These are phyloP conservation scores for Aspergillus homomorphus DNA, from an alignment of 495 filamentous ascomycete genomes.

Conservation along the genomic window DNA sequence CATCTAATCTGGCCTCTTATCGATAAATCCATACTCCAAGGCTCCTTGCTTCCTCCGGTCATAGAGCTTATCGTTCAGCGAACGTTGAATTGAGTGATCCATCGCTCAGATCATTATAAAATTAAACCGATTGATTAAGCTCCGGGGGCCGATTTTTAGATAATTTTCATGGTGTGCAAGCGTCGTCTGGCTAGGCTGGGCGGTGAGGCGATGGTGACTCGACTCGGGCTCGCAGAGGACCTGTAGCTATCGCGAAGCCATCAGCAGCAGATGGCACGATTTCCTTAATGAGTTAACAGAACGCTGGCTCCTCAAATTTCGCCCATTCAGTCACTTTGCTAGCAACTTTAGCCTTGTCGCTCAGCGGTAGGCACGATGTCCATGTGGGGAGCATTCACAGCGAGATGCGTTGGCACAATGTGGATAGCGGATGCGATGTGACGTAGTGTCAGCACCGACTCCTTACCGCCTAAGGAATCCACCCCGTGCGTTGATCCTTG, in stretches of 20 bases:
- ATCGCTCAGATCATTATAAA: conserved; percentile 49
- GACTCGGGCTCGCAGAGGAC: conserved; percentile 11
- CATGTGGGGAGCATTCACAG: conserved; percentile 23
- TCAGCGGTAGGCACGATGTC: conserved; percentile 5
- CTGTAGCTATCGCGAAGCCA: conserved; percentile 17
- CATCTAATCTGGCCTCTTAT: background rate
- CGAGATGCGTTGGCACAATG: conserved; percentile 39
- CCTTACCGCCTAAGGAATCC: conserved; percentile 1
- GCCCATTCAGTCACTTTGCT: background rate
- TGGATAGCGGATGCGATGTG: conserved; percentile 35
- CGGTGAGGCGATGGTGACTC: conserved; percentile 13
- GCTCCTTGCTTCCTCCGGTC: conserved; percentile 96
- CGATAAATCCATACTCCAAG: conserved; percentile 70
- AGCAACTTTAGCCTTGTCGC: conserved; percentile 1
- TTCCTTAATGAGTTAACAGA: conserved; percentile 1
- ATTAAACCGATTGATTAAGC: conserved; percentile 24
- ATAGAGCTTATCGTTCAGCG: conserved; percentile 97
- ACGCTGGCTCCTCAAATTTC: too few relatives aligned
- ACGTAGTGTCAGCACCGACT: conserved; percentile 34
- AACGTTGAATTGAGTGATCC: conserved; percentile 84
- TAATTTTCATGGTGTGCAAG: conserved; percentile 34
- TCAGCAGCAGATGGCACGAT: background rate
- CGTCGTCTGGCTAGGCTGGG: conserved; percentile 16
- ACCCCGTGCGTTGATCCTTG: background rate
- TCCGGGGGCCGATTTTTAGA: conserved; percentile 22